Percentiles rank a stretch among this genome's conserved stretches.
phyloP scores from a whole-genome alignment of 2,329 filamentous ascomycete genomes.

The Pseudogymnoascus sp. region DNA sequence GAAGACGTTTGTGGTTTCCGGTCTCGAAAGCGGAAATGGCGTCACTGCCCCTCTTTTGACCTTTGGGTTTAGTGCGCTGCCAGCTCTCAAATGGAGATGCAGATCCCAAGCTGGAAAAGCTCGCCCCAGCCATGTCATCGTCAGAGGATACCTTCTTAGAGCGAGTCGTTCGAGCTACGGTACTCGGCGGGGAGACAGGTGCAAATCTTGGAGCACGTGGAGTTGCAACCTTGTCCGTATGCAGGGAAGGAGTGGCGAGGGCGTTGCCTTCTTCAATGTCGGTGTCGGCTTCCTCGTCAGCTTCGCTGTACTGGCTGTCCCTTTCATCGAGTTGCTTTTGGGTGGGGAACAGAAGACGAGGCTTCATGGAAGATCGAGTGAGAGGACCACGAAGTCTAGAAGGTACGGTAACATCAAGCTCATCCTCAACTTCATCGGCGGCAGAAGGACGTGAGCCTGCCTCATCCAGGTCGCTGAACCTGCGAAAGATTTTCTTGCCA shows the following conservation, averaged over 20 bases:
- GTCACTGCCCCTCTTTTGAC: not conserved
- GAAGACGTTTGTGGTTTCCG: not conserved
- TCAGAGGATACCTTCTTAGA: conserved; percentile 37
- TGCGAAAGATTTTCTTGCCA: conserved; percentile 71
- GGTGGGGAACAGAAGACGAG: conserved; percentile 59
- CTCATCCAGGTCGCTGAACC: conserved; percentile 33
- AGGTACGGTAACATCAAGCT: conserved; percentile 29
- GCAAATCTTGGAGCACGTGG: conserved; percentile 49
- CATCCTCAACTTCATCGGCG: conserved; percentile 25
- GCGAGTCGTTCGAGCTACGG: conserved; percentile 49
- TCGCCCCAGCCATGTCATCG: conserved; percentile 27
- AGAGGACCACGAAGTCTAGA: conserved; percentile 38
- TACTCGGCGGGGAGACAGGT: conserved; percentile 56
- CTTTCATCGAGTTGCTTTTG: conserved; percentile 31
- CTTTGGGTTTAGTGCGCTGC: conserved; percentile 52
- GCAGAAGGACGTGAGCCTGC: conserved; percentile 12
- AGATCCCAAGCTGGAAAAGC: not conserved
- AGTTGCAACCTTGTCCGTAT: conserved; percentile 30
- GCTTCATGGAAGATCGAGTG: conserved; percentile 63
- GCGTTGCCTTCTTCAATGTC: conserved; percentile 31
- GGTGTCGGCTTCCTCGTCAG: conserved; percentile 43
- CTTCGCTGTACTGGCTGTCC: conserved; percentile 48
- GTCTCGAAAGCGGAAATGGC: not conserved
- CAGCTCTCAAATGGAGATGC: conserved; percentile 55
- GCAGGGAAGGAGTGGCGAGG: conserved; percentile 15